These are phyloP conservation scores for Oehlia diaphana DNA, from an alignment of 192 early-diverging fungal species.

Conservation along the genomic window DNA sequence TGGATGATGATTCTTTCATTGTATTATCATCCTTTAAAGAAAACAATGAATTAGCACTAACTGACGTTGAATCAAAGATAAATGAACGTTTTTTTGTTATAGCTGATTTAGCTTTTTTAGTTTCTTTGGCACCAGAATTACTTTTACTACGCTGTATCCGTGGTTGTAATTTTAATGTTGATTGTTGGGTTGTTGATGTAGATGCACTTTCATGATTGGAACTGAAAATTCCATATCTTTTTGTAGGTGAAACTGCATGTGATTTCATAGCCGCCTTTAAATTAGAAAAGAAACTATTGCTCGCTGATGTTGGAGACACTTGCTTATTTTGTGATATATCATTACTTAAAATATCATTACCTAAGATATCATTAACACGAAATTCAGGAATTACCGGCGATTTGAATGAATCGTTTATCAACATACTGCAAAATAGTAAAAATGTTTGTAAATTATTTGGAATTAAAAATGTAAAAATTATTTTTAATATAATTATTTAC, in stretches of 20 bases:
- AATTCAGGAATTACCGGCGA: not conserved
- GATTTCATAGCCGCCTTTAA: not conserved
- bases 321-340: not conserved
- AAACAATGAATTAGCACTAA: not conserved
- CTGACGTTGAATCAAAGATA: conserved; percentile 3
- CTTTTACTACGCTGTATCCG: not conserved
- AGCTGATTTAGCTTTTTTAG: not conserved
- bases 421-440: not conserved
- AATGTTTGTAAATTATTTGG: not conserved
- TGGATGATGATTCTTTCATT: not conserved
- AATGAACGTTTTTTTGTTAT: conserved; percentile 5
- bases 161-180: not conserved
- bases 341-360: not conserved
- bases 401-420: not conserved
- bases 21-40: not conserved
- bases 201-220: not conserved
- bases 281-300: not conserved
- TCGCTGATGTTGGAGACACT: not conserved
- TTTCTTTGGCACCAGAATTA: not conserved
- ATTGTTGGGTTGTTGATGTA: not conserved
- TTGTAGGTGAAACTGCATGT: not conserved
- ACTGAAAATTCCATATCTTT: not conserved
- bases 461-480: not conserved
- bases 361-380: not conserved
- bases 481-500: not conserved